Base-by-base conservation (phyloP, 768 basidiomycete genomes). In the Leucocoprinus birnbaumii region DNA sequence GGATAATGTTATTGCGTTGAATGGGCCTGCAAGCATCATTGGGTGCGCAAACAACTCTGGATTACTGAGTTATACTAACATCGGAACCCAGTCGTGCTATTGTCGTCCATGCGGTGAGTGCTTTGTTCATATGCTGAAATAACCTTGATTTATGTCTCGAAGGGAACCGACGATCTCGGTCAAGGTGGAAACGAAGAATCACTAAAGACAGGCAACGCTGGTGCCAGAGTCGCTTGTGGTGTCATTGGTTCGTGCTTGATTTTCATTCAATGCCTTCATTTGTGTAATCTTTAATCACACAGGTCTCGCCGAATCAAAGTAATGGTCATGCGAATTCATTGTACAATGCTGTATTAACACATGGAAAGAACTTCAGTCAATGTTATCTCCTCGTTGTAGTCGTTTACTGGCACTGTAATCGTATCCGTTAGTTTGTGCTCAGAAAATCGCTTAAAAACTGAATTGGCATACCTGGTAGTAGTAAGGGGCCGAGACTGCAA, bases 91-190 rank as follows among this genome's bases (percentile, higher is more conserved):
- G 85, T 8, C 87, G 89, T 44, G 75, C 85, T 44, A 78, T 92
- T 50, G 89, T 92, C 1, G 74, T 94, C 35, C 91, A 93, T 71
- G 80, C 78, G 52, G 85, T 85, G 61, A 54, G 73, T 67, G 25
- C 16, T 18, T 11, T 24, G 34, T 21, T 47, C 21, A 16, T 7
- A 6, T 3, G 3, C 9, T 6, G 6, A 16, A 8, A 7, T 7
- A 26, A 42, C 42, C 47, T 21, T 26, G 40, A 58, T 43, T 26
- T 59, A 56, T 22, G 44, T 24, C 18, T 2, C 59, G n/a, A 3
- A 85, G 85, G 88, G 89, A 3, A 80, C 80, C 16, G 91, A 94
- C 64, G 91, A 94, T 63, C 76, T 92, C 48, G 91, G 90, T n/a
- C 73, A 69, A 57, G 88, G 89, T 14, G 74, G 71, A 40, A 77